Base-by-base conservation (phyloP, 306 rosid genomes). In the Senna siamea region DNA sequence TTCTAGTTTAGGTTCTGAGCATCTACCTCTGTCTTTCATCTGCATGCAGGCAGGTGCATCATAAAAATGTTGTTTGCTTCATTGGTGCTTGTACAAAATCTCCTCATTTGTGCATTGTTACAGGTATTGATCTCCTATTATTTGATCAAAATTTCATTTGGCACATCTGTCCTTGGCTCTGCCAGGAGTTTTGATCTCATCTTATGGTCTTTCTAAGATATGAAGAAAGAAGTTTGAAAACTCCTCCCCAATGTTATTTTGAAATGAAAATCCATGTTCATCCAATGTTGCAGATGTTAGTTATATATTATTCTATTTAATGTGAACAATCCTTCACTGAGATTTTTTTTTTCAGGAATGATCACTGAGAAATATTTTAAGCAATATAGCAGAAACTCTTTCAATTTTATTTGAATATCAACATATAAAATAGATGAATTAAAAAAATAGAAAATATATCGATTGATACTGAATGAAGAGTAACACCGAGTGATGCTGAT, bases 11-110 rank as follows among this genome's bases (percentile, higher is more conserved):
- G 6, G 26, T 35, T 44, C 44, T 66, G 61, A 61, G 70, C 69
- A 47, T 69, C 17, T 19, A 15, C 34, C 58, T 72, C 53, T 72
- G 63, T 14, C 35, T 37, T 66, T 26, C 30, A 26, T 78, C 47
- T 77, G 56, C 69, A 82, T 83, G 86, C 88, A 95, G 99, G 82
- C 90, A 88, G 90, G 99, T 95, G 74, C 93, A 76, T 64, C 98
- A 95, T 76, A 85, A 79, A 82, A 95, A 95, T 87, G 96, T 95
- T 70, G 99, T 95, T 75, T 86, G 92, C 61, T 95, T 95, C 79
- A 90, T 95, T 47, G 98, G 99, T 46, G 98, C 99, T 13, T 88
- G 97, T 84, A 87, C 99, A 30, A 88, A 83, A 76, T 80, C 89
- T 80, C 97, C 98, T 19, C 84, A 92, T 84, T 80, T 95, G 85